These are phyloP conservation scores for Daldinia loculata DNA, from an alignment of 495 filamentous ascomycete genomes.

Conservation along the genomic window DNA sequence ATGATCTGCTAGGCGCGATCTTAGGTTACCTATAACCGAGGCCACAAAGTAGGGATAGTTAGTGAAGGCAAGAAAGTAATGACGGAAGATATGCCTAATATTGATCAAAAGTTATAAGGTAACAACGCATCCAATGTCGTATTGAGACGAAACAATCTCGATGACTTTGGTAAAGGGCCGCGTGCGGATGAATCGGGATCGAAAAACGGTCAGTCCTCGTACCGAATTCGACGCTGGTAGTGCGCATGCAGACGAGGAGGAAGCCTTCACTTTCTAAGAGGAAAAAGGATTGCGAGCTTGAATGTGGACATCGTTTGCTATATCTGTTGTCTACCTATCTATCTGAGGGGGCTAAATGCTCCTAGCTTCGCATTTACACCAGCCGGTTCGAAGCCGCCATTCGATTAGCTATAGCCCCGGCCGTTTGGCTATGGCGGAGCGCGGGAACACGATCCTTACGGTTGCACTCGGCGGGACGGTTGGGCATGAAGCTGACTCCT, in stretches of 20 bases:
- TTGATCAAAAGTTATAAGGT: background rate
- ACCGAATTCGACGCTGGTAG: background rate
- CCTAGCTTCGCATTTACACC: conserved; percentile 23
- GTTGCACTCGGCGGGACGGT: conserved; percentile 24
- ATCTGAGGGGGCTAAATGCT: conserved; percentile 10
- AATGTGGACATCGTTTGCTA: conserved; percentile 5
- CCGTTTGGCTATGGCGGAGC: conserved; percentile 20
- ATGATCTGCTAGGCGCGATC: conserved; percentile 1
- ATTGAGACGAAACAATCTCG: conserved; percentile 23
- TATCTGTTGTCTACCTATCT: conserved; percentile 6
- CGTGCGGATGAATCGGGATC: background rate
- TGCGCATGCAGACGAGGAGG: background rate
- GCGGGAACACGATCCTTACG: conserved; percentile 14
- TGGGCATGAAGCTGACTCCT: conserved; percentile 30
- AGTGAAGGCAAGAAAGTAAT: background rate
- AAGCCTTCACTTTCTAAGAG: background rate
- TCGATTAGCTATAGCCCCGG: conserved; percentile 28
- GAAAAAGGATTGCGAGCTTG: background rate
- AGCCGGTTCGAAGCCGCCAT: conserved; percentile 16
- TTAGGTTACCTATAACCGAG: conserved; percentile 16
- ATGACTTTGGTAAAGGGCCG: conserved; percentile 1
- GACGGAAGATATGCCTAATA: conserved; percentile 13
- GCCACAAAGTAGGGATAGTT: background rate
- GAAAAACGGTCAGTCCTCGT: background rate
- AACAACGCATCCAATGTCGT: conserved; percentile 14